Evolutionary conservation across 192 early-diverging fungal genomes (phyloP).

Genomic region (Gonapodya sp.): DNA sequence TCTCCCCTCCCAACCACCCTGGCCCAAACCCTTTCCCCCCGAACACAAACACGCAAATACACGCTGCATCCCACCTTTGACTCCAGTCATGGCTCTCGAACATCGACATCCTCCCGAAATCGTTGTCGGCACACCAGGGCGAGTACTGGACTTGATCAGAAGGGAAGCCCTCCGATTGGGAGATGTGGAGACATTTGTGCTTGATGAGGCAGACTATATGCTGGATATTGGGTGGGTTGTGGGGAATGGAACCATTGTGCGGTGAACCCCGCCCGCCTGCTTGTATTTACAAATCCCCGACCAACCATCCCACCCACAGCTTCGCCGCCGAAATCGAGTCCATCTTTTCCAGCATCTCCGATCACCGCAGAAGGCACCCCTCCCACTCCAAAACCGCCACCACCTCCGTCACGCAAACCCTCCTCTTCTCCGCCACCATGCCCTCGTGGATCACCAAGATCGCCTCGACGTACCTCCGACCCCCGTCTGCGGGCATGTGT

Average conservation of each 20-base stretch:
- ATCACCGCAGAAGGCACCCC: constrained; percentile 17
- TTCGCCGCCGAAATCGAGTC: constrained; percentile 77
- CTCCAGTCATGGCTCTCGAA: no score
- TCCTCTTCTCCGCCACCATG: constrained; percentile 76
- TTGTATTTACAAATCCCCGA: no score
- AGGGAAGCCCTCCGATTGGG: constrained; percentile 62
- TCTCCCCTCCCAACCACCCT: not conserved
- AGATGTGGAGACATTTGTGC: constrained; percentile 25
- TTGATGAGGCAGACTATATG: constrained; percentile 82
- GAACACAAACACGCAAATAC: no score
- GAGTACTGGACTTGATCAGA: constrained; percentile 54
- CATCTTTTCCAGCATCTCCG: constrained; percentile 68
- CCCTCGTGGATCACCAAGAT: constrained; percentile 67
- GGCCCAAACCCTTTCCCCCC: not conserved
- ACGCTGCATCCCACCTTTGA: no score
- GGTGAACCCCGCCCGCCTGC: no score
- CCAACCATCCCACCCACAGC: no score
- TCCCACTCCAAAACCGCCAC: constrained; percentile 14
- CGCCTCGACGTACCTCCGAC: constrained; percentile 40
- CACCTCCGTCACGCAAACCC: constrained; percentile 43
- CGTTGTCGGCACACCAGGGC: constrained; percentile 15
- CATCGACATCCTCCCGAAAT: not conserved
- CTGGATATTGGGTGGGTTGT: constrained; percentile 22
- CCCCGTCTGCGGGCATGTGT: constrained; percentile 22
- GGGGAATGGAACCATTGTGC: no score